Evolutionary conservation across 495 filamentous ascomycete genomes (phyloP).

Genomic region (Lepraria neglecta): DNA sequence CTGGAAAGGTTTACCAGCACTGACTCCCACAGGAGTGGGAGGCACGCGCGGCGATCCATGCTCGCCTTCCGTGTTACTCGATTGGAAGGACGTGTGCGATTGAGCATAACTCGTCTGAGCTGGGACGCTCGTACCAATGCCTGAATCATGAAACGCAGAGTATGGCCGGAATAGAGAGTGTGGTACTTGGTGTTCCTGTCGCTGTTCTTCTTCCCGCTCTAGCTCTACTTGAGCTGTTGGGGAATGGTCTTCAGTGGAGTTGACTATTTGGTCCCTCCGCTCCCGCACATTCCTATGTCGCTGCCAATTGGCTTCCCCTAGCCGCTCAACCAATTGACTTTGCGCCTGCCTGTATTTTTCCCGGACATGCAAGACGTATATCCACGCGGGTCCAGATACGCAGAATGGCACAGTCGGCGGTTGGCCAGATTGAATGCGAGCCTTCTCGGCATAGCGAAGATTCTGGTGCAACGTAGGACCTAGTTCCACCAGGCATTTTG

Average conservation of each 20-base stretch:
- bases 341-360: slow-evolving; percentile 19
- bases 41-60: slow-evolving; percentile 16
- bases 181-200: background rate
- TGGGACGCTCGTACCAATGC: slow-evolving; percentile 19
- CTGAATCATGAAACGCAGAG: slow-evolving; percentile 25
- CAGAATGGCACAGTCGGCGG: slow-evolving; percentile 1
- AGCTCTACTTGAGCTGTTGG: background rate
- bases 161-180: slow-evolving; percentile 13
- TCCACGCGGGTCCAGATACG: slow-evolving; percentile 21
- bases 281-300: slow-evolving; percentile 12
- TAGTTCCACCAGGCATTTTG: slow-evolving; percentile 19
- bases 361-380: slow-evolving; percentile 16
- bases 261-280: background rate
- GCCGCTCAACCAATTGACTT: slow-evolving; percentile 18
- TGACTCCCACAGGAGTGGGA: slow-evolving; percentile 13
- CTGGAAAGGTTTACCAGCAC: slow-evolving; percentile 18
- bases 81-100: slow-evolving; percentile 22
- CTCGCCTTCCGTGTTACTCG: slow-evolving; percentile 12
- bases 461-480: slow-evolving; percentile 19
- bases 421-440: background rate
- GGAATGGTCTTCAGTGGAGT: background rate
- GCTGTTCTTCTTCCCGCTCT: too few species aligned
- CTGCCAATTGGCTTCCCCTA: slow-evolving; percentile 27
- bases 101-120: slow-evolving; percentile 18
- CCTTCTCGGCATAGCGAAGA: slow-evolving; percentile 3